Conservation (phyloP, 2,329 filamentous ascomycete species). For the Magnaporthiopsis poae region DNA sequence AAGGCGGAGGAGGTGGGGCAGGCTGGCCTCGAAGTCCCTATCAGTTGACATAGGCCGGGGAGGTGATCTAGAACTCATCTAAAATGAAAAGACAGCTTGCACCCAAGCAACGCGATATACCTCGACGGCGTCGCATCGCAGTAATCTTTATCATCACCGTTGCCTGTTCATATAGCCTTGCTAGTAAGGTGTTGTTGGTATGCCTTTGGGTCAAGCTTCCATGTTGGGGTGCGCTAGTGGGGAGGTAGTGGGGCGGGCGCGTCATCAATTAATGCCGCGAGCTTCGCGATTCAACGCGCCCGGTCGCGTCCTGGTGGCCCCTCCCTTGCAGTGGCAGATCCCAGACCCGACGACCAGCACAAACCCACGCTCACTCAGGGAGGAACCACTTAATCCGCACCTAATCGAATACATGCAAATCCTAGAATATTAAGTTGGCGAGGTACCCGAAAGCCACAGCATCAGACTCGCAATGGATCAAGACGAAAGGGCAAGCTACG, state of each 20-base stretch:
- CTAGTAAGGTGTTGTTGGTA: no score
- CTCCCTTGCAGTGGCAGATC: not conserved
- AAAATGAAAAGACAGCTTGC: no score
- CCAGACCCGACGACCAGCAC: not conserved
- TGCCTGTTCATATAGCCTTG: no score
- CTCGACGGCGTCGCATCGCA: no score
- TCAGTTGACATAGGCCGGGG: no score
- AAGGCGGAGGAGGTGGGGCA: no score
- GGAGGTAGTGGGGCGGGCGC: not conserved
- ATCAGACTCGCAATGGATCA: conserved; percentile 37
- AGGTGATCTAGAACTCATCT: no score
- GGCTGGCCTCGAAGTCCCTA: no score
- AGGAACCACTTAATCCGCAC: not conserved
- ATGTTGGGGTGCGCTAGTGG: not conserved
- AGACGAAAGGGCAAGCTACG: conserved; percentile 32
- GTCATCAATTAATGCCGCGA: not conserved
- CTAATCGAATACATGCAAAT: no score
- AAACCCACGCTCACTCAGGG: not conserved
- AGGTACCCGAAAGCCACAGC: not conserved
- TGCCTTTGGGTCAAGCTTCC: no score
- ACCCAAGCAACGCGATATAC: no score
- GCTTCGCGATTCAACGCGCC: not conserved
- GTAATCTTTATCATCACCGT: no score
- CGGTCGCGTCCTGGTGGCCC: not conserved
- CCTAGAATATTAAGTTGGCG: not conserved